These are phyloP conservation scores for Tilletia setariae DNA, from an alignment of 1,284 basidiomycete species.

Conservation along the genomic window DNA sequence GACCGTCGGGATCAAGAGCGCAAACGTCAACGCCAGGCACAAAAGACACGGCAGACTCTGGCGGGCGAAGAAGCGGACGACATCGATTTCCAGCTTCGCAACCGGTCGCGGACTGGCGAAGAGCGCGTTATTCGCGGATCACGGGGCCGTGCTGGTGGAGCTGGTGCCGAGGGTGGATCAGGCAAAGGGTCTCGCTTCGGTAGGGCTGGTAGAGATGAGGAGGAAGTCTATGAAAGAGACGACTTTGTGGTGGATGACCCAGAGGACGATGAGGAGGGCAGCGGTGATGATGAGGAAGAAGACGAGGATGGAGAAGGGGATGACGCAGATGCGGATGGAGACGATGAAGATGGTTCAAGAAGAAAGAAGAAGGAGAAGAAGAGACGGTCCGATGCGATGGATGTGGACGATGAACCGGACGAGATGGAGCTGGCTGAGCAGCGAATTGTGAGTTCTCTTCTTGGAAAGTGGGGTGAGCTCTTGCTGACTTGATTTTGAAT, in stretches of 20 bases:
- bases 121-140: conserved; percentile 23
- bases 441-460: conserved; percentile 25
- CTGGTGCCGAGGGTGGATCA: conserved; percentile 21
- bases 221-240: conserved; percentile 43
- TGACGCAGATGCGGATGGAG: conserved; percentile 27
- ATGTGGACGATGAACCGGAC: conserved; percentile 47
- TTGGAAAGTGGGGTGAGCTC: background rate
- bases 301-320: conserved; percentile 47
- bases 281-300: conserved; percentile 47
- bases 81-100: background rate
- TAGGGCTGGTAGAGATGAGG: conserved; percentile 28
- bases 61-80: conserved; percentile 22
- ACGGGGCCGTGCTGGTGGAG: conserved; percentile 3
- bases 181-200: conserved; percentile 21
- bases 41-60: background rate
- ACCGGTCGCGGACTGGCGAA: background rate
- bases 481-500: background rate
- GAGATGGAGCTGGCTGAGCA: conserved; percentile 42
- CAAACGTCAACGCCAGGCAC: conserved; percentile 23
- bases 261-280: conserved; percentile 25
- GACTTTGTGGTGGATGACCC: conserved; percentile 27
- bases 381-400: conserved; percentile 32
- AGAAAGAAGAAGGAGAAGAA: conserved; percentile 28
- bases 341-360: background rate
- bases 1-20: conserved; percentile 31